Evolutionary conservation across 169 alveolate genomes (phyloP), one percentile per base, ranked within the genome.

Genomic region (Babesia bovis): DNA sequence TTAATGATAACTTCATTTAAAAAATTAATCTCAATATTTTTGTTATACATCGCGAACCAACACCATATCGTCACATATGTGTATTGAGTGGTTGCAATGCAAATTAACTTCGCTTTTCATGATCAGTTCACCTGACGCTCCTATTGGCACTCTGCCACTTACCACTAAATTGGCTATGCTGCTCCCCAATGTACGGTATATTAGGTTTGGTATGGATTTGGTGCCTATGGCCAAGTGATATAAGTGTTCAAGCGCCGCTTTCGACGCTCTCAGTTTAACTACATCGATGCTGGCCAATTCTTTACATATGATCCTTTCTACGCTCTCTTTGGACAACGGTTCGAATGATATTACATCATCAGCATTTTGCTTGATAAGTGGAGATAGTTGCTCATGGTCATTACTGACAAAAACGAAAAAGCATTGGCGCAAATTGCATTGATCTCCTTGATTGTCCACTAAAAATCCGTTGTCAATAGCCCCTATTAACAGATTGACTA

Each of bases 391-490:
- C 7, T 23, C 35, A 28, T n/a, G 13, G 49, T 23, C 12, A 3
- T 21, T 9, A 19, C 13, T n/a, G 15, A 35, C 28, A 35, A 66
- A 66, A 3, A 66, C 65, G 17, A 66, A 49, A 30, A 45, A 45
- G 13, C 32, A 25, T 44, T 66, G 60, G 21, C 50, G 36, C 2
- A 66, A 13, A 19, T 25, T 10, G 49, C 60, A 49, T 13, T 49
- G 65, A 21, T 66, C 75, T 4, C 75, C 75, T 50, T 51, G 60
- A 33, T 19, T 30, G 51, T 66, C 75, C 21, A 49, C 40, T 15
- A 66, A 13, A 3, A 19, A 45, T 41, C 75, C 75, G 21, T 66
- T 66, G 17, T 66, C 66, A 13, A 66, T 66, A 25, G 75, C 60
- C 19, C 50, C 33, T 33, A 25, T 7, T 15, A 66, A 32, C 4